Conservation (phyloP, 768 basidiomycete genomes). For the Calvatia gigantea region DNA sequence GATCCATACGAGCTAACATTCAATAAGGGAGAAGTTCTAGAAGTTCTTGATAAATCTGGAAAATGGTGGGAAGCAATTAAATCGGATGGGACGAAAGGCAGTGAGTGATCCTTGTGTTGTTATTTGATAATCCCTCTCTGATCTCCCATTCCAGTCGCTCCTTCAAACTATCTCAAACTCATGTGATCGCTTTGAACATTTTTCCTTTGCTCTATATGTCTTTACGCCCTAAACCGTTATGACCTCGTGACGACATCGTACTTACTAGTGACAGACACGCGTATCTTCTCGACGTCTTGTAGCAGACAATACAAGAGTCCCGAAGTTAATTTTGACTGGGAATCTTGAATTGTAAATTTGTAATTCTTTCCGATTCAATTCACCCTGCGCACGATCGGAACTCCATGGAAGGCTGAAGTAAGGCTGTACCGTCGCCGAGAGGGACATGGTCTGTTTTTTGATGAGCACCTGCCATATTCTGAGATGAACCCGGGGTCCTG, state of each 20-base stretch:
- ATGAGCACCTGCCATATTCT: no score
- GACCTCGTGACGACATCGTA: background rate
- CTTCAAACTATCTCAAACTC: slow-evolving; percentile 35
- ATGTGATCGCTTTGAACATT: background rate
- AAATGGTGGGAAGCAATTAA: slow-evolving; percentile 87
- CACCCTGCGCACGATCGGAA: no score
- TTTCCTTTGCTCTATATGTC: background rate
- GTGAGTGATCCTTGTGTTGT: slow-evolving; percentile 39
- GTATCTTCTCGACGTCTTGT: no score
- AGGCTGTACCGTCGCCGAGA: no score
- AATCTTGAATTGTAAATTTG: no score
- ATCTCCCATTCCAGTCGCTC: slow-evolving; percentile 26
- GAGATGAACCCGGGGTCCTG: no score
- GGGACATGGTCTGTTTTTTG: no score
- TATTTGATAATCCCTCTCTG: background rate
- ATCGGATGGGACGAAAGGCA: slow-evolving; percentile 58
- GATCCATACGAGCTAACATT: slow-evolving; percentile 90
- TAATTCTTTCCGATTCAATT: no score
- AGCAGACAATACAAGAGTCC: no score
- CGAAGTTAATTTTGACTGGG: no score
- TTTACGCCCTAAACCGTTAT: background rate
- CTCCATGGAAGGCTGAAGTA: no score
- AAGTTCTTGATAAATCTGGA: slow-evolving; percentile 73
- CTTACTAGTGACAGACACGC: no score
- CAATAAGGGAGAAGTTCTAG: slow-evolving; percentile 77